Evolutionary conservation across 345 rosid species (phyloP), one percentile per base, ranked within the genome.

Genomic region (Turritis glabra): DNA sequence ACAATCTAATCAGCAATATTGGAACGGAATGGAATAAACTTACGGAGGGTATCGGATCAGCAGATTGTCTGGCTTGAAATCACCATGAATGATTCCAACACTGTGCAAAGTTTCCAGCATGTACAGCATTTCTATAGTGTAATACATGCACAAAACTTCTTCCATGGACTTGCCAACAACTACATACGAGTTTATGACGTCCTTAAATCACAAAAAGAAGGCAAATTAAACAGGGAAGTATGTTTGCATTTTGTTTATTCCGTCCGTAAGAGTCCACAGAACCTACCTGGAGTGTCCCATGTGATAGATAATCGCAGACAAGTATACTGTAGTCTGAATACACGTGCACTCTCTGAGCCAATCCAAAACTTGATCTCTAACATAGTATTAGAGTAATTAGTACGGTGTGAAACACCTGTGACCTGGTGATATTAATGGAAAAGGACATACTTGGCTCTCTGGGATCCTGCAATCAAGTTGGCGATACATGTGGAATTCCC

Each of bases 401-500:
- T 59, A 58, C 5, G n/a, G 64, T 41, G 60, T 70, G 62, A 74
- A 60, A 77, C 18, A 68, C 54, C 13, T 21, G 46, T 70, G 68
- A 53, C 29, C 33, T 30, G 48, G 60, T 60, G 66, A 76, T 29
- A 64, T 41, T 29, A 55, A 26, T 21, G 17, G 38, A 23, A 55
- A 50, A 67, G 35, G 5, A n/a, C 85, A 27, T 85, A 95, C 99
- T 70, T 82, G 87, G 74, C 77, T 79, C 29, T 75, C 89, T 54
- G 83, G 53, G 62, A 95, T 86, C 73, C 92, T 92, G 60, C 67
- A 80, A 77, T 95, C 99, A 71, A 95, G 96, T 77, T 85, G 97
- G 59, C 97, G 89, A 77, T 95, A 95, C 89, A 95, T 83, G 89
- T 95, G 82, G 74, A 95, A 95, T 55, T 95, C 99, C 97, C 97